phyloP scores from a whole-genome alignment of 306 rosid species.

The Castanea sativa region DNA sequence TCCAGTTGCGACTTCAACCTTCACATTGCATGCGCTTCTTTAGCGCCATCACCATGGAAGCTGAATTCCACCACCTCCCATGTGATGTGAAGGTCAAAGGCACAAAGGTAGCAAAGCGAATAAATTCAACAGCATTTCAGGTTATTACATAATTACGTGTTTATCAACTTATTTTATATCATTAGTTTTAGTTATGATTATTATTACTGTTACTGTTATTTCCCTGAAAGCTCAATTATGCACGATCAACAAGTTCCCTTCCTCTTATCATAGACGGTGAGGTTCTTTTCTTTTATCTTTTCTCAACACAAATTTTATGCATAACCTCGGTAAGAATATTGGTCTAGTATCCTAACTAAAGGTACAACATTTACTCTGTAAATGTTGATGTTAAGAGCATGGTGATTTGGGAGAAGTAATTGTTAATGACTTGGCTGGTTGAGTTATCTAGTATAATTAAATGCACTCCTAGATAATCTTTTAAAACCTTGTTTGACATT shows the following conservation, averaged over 20 bases:
- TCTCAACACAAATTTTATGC: no score
- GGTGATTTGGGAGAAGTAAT: not conserved
- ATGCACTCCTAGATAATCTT: not conserved
- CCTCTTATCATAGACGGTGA: not conserved
- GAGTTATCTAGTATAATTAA: not conserved
- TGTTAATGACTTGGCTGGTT: not conserved
- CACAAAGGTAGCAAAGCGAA: no score
- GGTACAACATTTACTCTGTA: not conserved
- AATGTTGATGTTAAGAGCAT: not conserved
- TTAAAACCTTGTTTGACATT: not conserved
- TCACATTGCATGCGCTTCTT: no score
- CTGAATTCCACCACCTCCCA: no score
- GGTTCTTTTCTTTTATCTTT: not conserved
- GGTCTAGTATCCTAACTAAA: not conserved
- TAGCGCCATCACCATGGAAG: no score
- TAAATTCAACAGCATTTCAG: conserved; percentile 54
- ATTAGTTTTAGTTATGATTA: not conserved
- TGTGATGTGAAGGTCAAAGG: no score
- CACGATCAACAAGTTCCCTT: not conserved
- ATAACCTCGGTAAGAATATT: no score
- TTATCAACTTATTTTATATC: conserved; percentile 5
- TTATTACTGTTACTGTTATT: not conserved
- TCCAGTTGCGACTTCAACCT: no score
- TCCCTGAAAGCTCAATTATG: not conserved
- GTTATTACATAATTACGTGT: conserved; percentile 31